Conservation (phyloP, 306 rosid species). For the Coriaria nepalensis region DNA sequence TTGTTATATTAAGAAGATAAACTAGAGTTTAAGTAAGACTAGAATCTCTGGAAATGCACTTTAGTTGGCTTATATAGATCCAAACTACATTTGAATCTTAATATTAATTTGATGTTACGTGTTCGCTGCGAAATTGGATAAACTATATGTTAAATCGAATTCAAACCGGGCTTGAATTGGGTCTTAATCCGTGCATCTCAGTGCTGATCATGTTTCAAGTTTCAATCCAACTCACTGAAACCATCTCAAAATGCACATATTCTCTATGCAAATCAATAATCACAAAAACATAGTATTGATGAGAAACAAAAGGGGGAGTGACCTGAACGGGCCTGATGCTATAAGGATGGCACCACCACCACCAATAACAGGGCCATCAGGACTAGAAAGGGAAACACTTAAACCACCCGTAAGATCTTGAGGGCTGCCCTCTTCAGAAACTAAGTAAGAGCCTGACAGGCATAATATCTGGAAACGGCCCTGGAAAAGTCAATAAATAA, state of each 20-base stretch:
- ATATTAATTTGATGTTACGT: too few species aligned
- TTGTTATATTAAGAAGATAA: neutral
- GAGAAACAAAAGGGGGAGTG: constrained; percentile 9
- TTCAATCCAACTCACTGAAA: neutral
- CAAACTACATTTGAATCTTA: too few species aligned
- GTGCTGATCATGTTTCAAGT: too few species aligned
- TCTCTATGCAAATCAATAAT: neutral
- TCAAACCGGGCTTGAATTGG: too few species aligned
- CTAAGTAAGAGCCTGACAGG: constrained; percentile 88
- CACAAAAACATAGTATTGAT: too few species aligned
- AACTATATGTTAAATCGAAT: too few species aligned
- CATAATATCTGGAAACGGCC: constrained; percentile 83
- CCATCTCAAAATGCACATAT: neutral
- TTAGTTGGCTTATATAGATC: neutral
- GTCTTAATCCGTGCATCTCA: too few species aligned
- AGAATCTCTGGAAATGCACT: neutral
- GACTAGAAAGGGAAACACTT: constrained; percentile 76
- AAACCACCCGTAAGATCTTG: constrained; percentile 68
- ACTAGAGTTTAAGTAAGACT: neutral
- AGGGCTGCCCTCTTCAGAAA: constrained; percentile 76
- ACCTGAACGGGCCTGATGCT: constrained; percentile 91
- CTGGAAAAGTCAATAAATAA: constrained; percentile 28
- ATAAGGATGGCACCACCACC: constrained; percentile 64
- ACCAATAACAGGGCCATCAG: constrained; percentile 79
- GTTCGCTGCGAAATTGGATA: too few species aligned